A percentile compares a stretch with the other conserved stretches of the same genome.
These are phyloP conservation scores for Cyamopsis tetragonoloba DNA, from an alignment of 306 rosid species.

Conservation along the genomic window DNA sequence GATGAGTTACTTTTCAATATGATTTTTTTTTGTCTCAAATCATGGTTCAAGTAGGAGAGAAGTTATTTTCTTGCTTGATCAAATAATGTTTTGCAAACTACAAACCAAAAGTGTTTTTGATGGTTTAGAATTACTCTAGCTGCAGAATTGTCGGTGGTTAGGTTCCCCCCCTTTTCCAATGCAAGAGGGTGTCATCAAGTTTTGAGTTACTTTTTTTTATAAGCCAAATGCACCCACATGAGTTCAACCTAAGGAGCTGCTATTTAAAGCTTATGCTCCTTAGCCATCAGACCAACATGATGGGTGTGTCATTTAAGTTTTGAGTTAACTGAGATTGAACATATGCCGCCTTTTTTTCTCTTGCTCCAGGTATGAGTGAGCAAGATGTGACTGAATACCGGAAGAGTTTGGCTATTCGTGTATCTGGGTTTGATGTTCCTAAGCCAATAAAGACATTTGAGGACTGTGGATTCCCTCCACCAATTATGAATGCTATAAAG, in stretches of 20 bases:
- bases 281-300: no score
- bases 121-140: neutral
- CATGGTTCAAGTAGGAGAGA: no score
- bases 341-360: neutral
- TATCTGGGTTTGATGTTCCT: slow-evolving; percentile 87
- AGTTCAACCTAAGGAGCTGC: no score
- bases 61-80: no score
- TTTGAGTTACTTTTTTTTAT: no score
- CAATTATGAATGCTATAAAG: slow-evolving; percentile 79
- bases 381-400: slow-evolving; percentile 71
- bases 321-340: neutral
- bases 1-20: no score
- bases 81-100: no score
- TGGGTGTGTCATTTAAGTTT: no score
- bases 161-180: neutral
- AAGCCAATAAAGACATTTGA: slow-evolving; percentile 83
- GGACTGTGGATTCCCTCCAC: slow-evolving; percentile 71
- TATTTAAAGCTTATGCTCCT: no score
- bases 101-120: no score
- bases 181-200: slow-evolving; percentile 2
- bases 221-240: no score
- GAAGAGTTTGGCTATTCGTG: slow-evolving; percentile 90
- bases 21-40: no score
- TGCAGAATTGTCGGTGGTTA: neutral
- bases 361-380: slow-evolving; percentile 73